A percentile compares a stretch with the other conserved stretches of the same genome.
phyloP scores from a whole-genome alignment of 208 protist genomes.

The Leishmania lainsoni region DNA sequence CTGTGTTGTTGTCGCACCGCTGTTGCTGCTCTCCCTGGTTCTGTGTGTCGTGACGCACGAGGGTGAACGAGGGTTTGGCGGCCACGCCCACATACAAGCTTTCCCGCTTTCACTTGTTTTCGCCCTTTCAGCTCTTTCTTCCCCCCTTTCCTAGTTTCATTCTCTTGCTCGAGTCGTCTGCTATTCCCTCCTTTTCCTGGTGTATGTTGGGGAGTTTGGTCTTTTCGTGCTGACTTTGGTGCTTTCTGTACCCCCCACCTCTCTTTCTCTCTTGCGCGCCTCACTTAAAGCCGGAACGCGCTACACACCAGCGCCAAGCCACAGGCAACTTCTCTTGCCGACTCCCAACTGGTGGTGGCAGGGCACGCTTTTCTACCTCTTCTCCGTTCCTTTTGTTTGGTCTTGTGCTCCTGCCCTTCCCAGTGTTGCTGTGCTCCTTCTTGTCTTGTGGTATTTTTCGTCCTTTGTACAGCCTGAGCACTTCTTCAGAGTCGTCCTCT shows the following conservation, averaged over 20 bases:
- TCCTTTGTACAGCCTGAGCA: not conserved
- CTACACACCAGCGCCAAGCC: not conserved
- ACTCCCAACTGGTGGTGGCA: not conserved
- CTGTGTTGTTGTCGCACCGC: no score
- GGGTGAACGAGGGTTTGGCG: not conserved
- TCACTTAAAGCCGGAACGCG: not conserved
- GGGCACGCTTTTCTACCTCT: not conserved
- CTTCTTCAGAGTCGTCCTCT: not conserved
- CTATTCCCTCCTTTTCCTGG: not conserved
- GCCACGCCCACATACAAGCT: not conserved
- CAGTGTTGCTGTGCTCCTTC: not conserved
- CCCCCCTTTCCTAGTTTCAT: not conserved
- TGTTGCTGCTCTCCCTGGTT: no score
- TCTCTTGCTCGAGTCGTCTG: not conserved
- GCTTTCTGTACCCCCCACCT: not conserved
- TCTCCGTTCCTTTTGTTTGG: not conserved
- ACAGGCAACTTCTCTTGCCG: not conserved
- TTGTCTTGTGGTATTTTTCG: not conserved
- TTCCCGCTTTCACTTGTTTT: not conserved
- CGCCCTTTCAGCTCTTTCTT: not conserved
- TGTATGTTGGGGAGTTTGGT: not conserved
- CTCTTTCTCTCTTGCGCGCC: not conserved
- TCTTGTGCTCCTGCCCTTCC: not conserved
- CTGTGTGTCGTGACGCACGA: not conserved
- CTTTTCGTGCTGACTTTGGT: not conserved